Evolutionary conservation across 78 protist genomes (phyloP).

Genomic region (Polysphondylium violaceum): DNA sequence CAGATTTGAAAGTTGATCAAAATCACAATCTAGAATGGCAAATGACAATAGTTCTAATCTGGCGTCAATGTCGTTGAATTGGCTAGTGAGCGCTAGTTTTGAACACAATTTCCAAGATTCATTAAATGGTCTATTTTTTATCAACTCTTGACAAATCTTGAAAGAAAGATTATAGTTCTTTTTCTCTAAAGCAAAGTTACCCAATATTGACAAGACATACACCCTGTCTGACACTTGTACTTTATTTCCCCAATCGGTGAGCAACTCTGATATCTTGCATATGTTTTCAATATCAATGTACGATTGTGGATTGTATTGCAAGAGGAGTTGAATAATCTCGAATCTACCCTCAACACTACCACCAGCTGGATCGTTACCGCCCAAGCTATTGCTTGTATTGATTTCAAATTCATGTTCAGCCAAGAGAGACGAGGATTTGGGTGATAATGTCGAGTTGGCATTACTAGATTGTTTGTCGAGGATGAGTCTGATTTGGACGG

Average conservation of each 20-base stretch:
- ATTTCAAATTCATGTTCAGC: not conserved
- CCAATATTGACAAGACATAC: conserved; percentile 10
- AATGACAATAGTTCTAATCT: conserved; percentile 18
- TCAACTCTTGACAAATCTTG: conserved; percentile 22
- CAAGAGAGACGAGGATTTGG: not conserved
- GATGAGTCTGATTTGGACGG: conserved; percentile 50
- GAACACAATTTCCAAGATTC: conserved; percentile 43
- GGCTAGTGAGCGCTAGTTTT: not conserved
- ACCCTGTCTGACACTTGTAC: not conserved
- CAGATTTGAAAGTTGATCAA: not conserved
- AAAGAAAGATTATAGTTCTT: conserved; percentile 15
- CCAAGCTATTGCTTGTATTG: not conserved
- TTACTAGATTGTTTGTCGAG: conserved; percentile 12
- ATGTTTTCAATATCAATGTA: conserved; percentile 29
- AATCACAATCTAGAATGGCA: conserved; percentile 15
- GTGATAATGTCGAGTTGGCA: not conserved
- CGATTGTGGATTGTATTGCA: not conserved
- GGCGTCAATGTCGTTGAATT: not conserved
- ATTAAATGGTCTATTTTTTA: conserved; percentile 13
- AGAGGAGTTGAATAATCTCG: conserved; percentile 32
- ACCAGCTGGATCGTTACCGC: too few species aligned
- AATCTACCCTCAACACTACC: conserved; percentile 43
- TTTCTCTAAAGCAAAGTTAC: not conserved
- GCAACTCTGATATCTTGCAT: not conserved
- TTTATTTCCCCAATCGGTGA: conserved; percentile 22